These are phyloP conservation scores for Sporothrix globosa DNA, from an alignment of 2,329 filamentous ascomycete genomes.

Conservation along the genomic window DNA sequence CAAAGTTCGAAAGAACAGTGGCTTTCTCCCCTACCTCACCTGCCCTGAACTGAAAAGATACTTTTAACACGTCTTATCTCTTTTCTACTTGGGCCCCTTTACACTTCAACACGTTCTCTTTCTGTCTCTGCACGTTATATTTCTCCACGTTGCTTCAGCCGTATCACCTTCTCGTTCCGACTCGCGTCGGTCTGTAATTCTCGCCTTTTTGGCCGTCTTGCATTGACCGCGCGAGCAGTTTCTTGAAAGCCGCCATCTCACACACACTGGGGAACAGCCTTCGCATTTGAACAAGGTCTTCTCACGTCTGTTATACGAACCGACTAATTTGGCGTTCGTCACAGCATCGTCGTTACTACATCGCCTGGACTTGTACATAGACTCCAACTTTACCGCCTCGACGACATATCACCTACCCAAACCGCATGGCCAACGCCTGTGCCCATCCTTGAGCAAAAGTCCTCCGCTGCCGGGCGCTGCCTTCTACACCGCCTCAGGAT, in stretches of 20 bases:
- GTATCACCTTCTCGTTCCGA: neutral
- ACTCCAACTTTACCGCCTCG: neutral
- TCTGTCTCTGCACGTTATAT: neutral
- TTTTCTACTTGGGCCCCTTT: neutral
- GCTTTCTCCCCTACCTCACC: constrained; percentile 5
- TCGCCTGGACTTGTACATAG: neutral
- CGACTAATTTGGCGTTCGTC: neutral
- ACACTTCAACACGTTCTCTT: neutral
- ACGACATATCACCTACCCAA: neutral
- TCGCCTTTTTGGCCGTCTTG: neutral
- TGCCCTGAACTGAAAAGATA: neutral
- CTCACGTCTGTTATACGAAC: neutral
- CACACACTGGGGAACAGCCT: neutral
- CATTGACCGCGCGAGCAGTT: neutral
- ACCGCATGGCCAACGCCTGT: constrained; percentile 30
- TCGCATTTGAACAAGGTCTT: neutral
- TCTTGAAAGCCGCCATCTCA: neutral
- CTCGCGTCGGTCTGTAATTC: neutral
- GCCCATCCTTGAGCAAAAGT: neutral
- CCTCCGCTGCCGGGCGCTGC: constrained; percentile 20
- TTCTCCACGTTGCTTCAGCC: neutral
- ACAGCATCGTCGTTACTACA: too few species aligned
- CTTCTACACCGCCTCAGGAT: constrained; percentile 31
- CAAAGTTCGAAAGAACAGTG: constrained; percentile 21
- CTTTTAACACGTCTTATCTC: neutral